These are phyloP conservation scores for Trapa bicornis DNA, from an alignment of 345 rosid genomes.

Conservation along the genomic window DNA sequence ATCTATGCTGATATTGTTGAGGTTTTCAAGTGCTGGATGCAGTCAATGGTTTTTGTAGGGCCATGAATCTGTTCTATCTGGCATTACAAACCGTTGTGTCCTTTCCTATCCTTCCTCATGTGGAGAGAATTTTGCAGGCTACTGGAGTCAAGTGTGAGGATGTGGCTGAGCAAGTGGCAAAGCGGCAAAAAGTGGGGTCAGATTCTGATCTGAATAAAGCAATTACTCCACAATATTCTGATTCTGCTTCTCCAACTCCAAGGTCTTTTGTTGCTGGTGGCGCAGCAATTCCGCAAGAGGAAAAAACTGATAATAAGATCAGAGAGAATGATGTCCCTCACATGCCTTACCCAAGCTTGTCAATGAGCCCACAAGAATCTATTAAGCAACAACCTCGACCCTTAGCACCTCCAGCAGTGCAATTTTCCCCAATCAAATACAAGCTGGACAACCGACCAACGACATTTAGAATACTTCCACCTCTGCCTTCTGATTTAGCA, in stretches of 20 bases:
- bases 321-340: slow-evolving; percentile 26
- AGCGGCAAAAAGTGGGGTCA: slow-evolving; percentile 41
- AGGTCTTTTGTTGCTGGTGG: slow-evolving; percentile 26
- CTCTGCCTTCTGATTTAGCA: slow-evolving; percentile 66
- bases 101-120: slow-evolving; percentile 8
- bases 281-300: slow-evolving; percentile 22
- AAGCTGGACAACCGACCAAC: slow-evolving; percentile 80
- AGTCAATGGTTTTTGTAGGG: background rate
- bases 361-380: slow-evolving; percentile 24
- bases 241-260: slow-evolving; percentile 20
- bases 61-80: background rate
- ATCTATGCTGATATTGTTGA: background rate
- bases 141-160: slow-evolving; percentile 55
- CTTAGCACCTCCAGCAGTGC: slow-evolving; percentile 20
- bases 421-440: slow-evolving; percentile 43
- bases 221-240: slow-evolving; percentile 20
- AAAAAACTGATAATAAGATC: slow-evolving; percentile 22
- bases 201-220: slow-evolving; percentile 28
- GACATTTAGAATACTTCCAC: slow-evolving; percentile 54
- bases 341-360: slow-evolving; percentile 24
- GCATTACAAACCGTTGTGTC: background rate
- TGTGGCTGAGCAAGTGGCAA: slow-evolving; percentile 45
- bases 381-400: slow-evolving; percentile 31
- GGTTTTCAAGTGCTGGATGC: background rate
- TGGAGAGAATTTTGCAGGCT: slow-evolving; percentile 40